phyloP scores from a whole-genome alignment of 768 basidiomycete genomes.

The Panaeolus cyanescens region DNA sequence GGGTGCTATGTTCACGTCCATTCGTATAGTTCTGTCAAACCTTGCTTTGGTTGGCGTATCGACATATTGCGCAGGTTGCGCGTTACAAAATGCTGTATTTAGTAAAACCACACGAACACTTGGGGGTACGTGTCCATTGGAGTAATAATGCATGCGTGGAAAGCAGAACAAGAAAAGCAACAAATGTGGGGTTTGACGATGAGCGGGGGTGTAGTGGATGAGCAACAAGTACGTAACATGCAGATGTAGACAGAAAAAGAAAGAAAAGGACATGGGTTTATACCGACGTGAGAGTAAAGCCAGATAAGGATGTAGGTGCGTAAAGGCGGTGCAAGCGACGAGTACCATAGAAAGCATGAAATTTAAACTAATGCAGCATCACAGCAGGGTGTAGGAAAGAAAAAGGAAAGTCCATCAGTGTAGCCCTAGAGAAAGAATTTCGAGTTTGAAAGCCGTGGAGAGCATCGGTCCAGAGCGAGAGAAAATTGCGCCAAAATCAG shows the following conservation, averaged over 20 bases:
- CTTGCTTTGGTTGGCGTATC: not conserved
- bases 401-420: not conserved
- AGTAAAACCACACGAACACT: not conserved
- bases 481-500: not conserved
- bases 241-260: not conserved
- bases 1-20: not conserved
- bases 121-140: not conserved
- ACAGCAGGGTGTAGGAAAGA: not conserved
- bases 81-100: not conserved
- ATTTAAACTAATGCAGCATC: conserved; percentile 1
- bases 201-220: not conserved
- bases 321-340: not conserved
- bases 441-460: not conserved
- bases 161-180: not conserved
- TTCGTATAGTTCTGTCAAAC: not conserved
- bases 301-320: not conserved
- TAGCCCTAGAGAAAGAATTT: not conserved
- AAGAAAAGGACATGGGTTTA: conserved; percentile 1
- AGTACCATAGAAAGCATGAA: not conserved
- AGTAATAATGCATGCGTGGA: not conserved
- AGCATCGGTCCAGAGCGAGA: not conserved
- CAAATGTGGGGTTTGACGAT: not conserved
- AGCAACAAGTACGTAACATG: not conserved
- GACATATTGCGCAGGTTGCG: not conserved
- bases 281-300: not conserved